Base-by-base conservation (phyloP, 345 rosid species). In the Moringa oleifera region DNA sequence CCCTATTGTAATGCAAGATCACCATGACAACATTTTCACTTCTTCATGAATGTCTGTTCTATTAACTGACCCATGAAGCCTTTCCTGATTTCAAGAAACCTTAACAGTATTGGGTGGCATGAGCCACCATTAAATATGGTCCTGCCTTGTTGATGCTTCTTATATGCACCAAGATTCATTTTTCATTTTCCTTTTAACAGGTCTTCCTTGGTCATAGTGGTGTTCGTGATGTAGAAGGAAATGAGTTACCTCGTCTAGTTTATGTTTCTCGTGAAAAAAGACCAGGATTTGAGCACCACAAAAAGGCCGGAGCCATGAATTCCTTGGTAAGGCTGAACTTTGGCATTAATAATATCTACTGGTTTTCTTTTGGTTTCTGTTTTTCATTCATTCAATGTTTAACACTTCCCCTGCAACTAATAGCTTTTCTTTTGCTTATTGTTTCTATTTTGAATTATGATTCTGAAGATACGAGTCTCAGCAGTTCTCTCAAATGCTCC, bases 281-380 rank as follows among this genome's bases (percentile, higher is more conserved):
- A 68, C 99, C 99, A 0, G 97, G 99, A 16, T 94, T 90, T 75
- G 99, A 94, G 17, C 99, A 94, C 70, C 99, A 94, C 60, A 94
- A 94, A 67, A 94, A 94, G 82, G 99, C 99, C 60, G 99, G 97
- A 47, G 99, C 99, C 63, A 94, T 94, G 99, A 94, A 94, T 79
- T 59, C 97, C 47, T 71, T 92, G 85, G 98, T 92, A 71, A 62
- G 77, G 20, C 62, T 31, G 25, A 21, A 19, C 17, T 4, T 41
- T 41, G n/a, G 13, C 47, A 15, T 41, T 15, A 41, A 11, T 41
- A 1, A 15, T 41, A 41, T 16, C 47, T 9, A 16, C 47, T 41
- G 47, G 12, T 41, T 41, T 41, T 18, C 53, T 41, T 41, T 56
- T 24, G 37, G 28, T 53, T 45, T 60, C n/a, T 61, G 7, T 24